Base-by-base conservation (phyloP, 805 yeast genomes). In the Ogataea angusta region DNA sequence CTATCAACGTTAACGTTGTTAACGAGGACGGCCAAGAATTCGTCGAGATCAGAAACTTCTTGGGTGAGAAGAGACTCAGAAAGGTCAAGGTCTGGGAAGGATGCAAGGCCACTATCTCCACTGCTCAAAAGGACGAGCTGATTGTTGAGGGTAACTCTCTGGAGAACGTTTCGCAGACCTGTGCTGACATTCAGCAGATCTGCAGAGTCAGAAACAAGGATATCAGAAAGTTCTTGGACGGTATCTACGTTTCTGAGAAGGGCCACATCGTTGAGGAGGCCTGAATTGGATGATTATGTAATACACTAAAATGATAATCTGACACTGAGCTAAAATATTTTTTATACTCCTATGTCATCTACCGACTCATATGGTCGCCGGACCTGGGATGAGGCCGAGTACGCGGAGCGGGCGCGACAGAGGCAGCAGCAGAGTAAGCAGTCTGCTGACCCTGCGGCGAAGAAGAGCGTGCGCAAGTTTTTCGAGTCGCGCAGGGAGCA, bases 201-300 rank as follows among this genome's bases (percentile, higher is more conserved):
- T 89, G 97, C 81, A 82, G 95, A 73, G 98, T 89, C 69, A 86
- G 96, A 81, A 91, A 91, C 93, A 93, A 93, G 91, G 99, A 91
- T 93, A 91, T 93, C 90, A 87, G 99, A 78, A 91, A 91, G 82
- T 91, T 91, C 83, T 85, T 93, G 81, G 99, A 95, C 75, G 99
- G 99, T 89, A 90, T 91, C 78, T 91, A 91, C 74, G 99, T 91
- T 64, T 90, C 97, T 59, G 95, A 85, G 77, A 85, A 85, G 76
- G 95, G 96, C 66, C 76, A 76, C 70, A 78, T 91, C 68, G 85
- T 73, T 54, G 86, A 82, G 47, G 64, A 61, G 41, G 38, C 38
- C 37, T 40, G 24, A 34, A 22, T 12, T 34, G n/a, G 24, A 21
- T 33, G 36, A 33, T 33, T 34, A 34, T 34, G 31, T 34, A 27